Evolutionary conservation across 768 basidiomycete genomes (phyloP).

Genomic region (Serendipita sp.): DNA sequence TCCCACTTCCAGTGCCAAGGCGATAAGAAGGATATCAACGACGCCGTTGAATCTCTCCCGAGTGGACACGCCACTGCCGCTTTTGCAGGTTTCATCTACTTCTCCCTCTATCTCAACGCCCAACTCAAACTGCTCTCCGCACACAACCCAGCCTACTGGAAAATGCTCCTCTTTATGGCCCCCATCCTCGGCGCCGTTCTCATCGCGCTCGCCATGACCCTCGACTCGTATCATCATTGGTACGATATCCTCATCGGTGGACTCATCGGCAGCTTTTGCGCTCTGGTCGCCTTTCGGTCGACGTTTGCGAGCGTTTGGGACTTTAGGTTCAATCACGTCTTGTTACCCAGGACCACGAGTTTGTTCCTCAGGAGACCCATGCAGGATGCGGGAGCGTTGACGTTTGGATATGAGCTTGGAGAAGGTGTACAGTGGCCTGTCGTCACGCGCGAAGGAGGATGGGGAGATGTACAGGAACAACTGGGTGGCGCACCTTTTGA

Average conservation of each 20-base stretch:
- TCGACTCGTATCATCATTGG: slow-evolving; percentile 29
- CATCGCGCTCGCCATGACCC: slow-evolving; percentile 38
- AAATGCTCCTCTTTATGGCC: slow-evolving; percentile 41
- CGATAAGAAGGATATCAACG: slow-evolving; percentile 37
- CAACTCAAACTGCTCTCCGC: slow-evolving; percentile 44
- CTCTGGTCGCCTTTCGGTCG: slow-evolving; percentile 37
- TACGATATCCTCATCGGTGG: slow-evolving; percentile 41
- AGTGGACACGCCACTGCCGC: slow-evolving; percentile 44
- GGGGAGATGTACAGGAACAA: slow-evolving; percentile 25
- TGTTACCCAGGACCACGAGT: slow-evolving; percentile 35
- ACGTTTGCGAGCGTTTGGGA: slow-evolving; percentile 42
- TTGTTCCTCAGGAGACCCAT: slow-evolving; percentile 26
- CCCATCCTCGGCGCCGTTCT: slow-evolving; percentile 40
- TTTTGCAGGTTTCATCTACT: slow-evolving; percentile 38
- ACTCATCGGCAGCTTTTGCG: slow-evolving; percentile 31
- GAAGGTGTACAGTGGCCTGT: background rate
- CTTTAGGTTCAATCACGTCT: slow-evolving; percentile 42
- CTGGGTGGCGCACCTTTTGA: slow-evolving; percentile 30
- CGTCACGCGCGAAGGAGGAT: slow-evolving; percentile 30
- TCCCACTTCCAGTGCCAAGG: slow-evolving; percentile 39
- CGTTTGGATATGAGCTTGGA: slow-evolving; percentile 23
- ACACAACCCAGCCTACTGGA: slow-evolving; percentile 49
- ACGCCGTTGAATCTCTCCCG: slow-evolving; percentile 39
- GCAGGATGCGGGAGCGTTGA: slow-evolving; percentile 15
- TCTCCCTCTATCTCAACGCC: slow-evolving; percentile 33